Percentiles rank a stretch among this genome's conserved stretches.
phyloP scores from a whole-genome alignment of 345 rosid genomes.

The Dipteronia sinensis region DNA sequence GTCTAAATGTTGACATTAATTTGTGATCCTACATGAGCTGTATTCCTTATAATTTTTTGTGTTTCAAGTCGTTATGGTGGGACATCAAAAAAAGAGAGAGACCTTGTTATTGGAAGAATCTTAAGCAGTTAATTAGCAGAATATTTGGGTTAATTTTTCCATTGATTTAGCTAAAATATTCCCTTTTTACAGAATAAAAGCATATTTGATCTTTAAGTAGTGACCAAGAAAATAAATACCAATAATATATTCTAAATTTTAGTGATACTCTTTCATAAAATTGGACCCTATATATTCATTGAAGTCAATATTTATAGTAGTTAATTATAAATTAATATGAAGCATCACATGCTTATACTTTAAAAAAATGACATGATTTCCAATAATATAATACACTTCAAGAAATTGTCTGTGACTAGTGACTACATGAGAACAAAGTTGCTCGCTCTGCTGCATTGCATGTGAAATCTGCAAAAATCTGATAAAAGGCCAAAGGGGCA shows the following conservation, averaged over 20 bases:
- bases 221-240: too few relatives aligned
- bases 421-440: neutral
- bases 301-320: too few relatives aligned
- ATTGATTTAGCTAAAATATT: slow-evolving; percentile 6
- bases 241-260: too few relatives aligned
- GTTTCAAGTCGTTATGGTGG: slow-evolving; percentile 13
- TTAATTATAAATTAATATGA: neutral
- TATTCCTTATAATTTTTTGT: neutral
- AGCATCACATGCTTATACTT: neutral
- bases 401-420: neutral
- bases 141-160: neutral
- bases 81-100: neutral
- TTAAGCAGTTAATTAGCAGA: neutral
- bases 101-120: neutral
- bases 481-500: neutral
- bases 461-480: slow-evolving; percentile 16
- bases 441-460: neutral
- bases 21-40: slow-evolving; percentile 20
- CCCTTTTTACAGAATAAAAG: neutral
- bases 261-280: too few relatives aligned
- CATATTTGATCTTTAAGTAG: too few relatives aligned
- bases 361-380: neutral
- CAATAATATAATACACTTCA: neutral
- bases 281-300: too few relatives aligned
- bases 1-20: slow-evolving; percentile 1